Evolutionary conservation across 352 stramenopile species (phyloP).

Genomic region (Peronospora belbahrii): DNA sequence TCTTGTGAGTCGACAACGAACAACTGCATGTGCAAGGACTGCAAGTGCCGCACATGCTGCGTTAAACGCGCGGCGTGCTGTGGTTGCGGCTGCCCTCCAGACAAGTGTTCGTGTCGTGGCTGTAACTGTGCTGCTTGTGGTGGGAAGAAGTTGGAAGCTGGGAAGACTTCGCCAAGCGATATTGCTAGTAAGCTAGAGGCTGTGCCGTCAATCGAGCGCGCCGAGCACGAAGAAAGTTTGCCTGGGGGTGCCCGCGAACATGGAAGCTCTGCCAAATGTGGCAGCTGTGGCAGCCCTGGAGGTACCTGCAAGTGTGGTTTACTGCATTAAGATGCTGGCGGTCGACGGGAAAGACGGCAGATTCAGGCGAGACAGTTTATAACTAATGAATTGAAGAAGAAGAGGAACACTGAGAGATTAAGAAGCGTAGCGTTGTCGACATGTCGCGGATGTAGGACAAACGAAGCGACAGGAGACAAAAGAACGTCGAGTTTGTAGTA

Average conservation of each 20-base stretch:
- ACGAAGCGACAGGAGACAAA: too few relatives aligned
- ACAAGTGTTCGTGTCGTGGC: slow-evolving; percentile 19
- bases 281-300: slow-evolving; percentile 10
- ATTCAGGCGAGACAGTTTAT: background rate
- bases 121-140: slow-evolving; percentile 17
- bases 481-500: too few relatives aligned
- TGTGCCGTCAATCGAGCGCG: background rate
- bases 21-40: slow-evolving; percentile 23
- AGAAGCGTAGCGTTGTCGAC: slow-evolving; percentile 1
- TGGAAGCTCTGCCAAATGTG: slow-evolving; percentile 5
- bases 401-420: too few relatives aligned
- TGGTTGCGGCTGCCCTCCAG: slow-evolving; percentile 18
- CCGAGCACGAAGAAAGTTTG: background rate
- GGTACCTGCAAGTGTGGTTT: slow-evolving; percentile 26
- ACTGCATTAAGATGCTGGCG: slow-evolving; percentile 12
- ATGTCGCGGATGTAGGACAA: background rate
- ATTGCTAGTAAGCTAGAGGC: background rate
- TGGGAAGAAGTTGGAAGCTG: slow-evolving; percentile 1
- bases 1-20: slow-evolving; percentile 18
- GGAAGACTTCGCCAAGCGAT: slow-evolving; percentile 1
- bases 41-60: slow-evolving; percentile 18
- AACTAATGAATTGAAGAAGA: background rate
- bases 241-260: background rate
- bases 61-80: slow-evolving; percentile 12
- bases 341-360: background rate